phyloP scores from a whole-genome alignment of 2,329 filamentous ascomycete species.

The Furcasterigmium furcatum region DNA sequence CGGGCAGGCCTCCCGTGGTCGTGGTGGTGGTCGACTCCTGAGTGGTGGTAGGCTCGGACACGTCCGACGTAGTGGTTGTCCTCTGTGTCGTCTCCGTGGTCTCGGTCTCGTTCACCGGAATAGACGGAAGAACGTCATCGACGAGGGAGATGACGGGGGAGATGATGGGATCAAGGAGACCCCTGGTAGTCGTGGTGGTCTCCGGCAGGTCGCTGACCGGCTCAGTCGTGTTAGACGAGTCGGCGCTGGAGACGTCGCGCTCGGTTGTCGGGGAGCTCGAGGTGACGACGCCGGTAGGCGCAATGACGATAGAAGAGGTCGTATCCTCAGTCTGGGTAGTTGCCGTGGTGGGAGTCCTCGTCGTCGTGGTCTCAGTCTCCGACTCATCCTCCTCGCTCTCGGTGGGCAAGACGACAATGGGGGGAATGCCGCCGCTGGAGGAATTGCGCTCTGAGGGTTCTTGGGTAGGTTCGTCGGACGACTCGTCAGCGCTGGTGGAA shows the following conservation, averaged over 20 bases:
- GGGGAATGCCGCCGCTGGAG: slow-evolving; percentile 10
- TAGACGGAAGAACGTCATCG: background rate
- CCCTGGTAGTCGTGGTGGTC: background rate
- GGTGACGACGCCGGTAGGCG: slow-evolving; percentile 26
- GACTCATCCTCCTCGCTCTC: slow-evolving; percentile 11
- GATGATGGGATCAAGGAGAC: slow-evolving; percentile 5
- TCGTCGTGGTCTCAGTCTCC: slow-evolving; percentile 6
- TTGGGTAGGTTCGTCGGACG: slow-evolving; percentile 9
- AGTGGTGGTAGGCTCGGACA: slow-evolving; percentile 9
- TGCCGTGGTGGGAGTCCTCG: too few relatives aligned
- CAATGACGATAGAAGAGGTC: slow-evolving; percentile 21
- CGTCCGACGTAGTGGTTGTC: too few relatives aligned
- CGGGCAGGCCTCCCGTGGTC: background rate
- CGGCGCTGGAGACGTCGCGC: background rate
- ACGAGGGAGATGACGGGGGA: background rate
- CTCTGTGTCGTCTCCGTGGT: slow-evolving; percentile 1
- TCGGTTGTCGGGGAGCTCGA: slow-evolving; percentile 6
- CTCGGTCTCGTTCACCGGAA: slow-evolving; percentile 1
- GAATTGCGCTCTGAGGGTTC: slow-evolving; percentile 7
- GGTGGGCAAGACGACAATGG: slow-evolving; percentile 12
- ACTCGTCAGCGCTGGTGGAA: slow-evolving; percentile 7
- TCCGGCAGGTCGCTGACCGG: slow-evolving; percentile 4
- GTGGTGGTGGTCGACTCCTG: background rate
- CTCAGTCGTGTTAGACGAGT: slow-evolving; percentile 8
- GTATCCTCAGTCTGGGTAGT: slow-evolving; percentile 1